A percentile compares a stretch with the other conserved stretches of the same genome.
Evolutionary conservation across 768 basidiomycete species (phyloP).

Genomic region (Filobasidium wieringae): DNA sequence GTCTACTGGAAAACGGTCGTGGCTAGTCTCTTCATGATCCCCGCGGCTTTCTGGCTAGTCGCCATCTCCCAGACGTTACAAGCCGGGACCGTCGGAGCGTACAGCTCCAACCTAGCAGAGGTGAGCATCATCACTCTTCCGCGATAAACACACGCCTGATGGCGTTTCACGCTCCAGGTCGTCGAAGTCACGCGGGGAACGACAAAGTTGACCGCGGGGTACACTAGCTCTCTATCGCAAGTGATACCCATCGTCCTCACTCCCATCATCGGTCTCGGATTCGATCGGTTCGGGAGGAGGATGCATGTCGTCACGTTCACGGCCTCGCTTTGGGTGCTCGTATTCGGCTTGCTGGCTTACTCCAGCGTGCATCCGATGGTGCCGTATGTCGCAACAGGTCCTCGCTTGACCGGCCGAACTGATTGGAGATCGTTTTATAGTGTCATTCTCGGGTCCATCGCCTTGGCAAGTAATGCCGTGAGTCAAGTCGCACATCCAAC

Average conservation of each 20-base stretch:
- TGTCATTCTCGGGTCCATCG: constrained; percentile 28
- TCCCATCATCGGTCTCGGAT: constrained; percentile 29
- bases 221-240: constrained; percentile 28
- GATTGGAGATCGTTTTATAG: not conserved
- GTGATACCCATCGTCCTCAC: constrained; percentile 35
- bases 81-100: constrained; percentile 26
- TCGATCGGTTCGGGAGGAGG: constrained; percentile 32
- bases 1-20: constrained; percentile 4
- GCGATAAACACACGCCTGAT: not conserved
- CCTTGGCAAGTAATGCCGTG: constrained; percentile 25
- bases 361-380: constrained; percentile 31
- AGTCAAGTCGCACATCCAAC: not conserved
- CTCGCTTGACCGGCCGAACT: not conserved
- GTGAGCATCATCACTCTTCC: not conserved
- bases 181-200: constrained; percentile 33
- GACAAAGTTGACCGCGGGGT: constrained; percentile 32
- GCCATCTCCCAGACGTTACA: constrained; percentile 24
- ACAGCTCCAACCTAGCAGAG: constrained; percentile 35
- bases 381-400: constrained; percentile 11
- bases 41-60: constrained; percentile 17
- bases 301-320: constrained; percentile 30
- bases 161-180: not conserved
- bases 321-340: constrained; percentile 30
- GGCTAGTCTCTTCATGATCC: constrained; percentile 8
- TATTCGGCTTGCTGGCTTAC: constrained; percentile 30